Evolutionary conservation across 106 monocot genomes (phyloP), one percentile per base, ranked within the genome.

Genomic region (Apostasia shenzhenica): DNA sequence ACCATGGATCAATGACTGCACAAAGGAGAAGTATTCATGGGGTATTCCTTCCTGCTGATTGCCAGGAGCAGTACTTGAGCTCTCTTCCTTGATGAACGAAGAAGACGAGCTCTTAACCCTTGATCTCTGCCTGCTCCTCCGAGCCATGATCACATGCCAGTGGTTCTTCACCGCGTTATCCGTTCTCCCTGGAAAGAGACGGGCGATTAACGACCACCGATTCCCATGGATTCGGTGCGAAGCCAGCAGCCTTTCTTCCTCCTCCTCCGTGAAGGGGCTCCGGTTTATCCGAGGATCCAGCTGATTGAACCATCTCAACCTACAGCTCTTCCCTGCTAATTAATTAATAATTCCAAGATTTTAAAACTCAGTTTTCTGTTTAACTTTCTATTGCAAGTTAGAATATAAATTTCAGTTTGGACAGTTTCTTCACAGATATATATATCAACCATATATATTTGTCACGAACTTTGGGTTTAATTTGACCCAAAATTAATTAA

Each of bases 251-350:
- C 78, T 70, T 14, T 85, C 85, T 60, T 92, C 92, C 57, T 92
- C 92, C 55, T 92, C 88, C 45, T 83, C 77, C 5, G 85, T 86
- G 78, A 92, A 92, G 6, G 92, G 88, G 58, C 79, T 86, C 48
- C 88, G 72, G 69, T 88, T 88, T 57, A 92, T 92, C 61, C 85
- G 72, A 14, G 92, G 92, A 66, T 92, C 92, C 70, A 92, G 72
- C 63, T 92, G 92, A 56, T 92, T 92, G 81, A 88, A 88, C 92
- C 92, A 92, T 77, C 92, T 85, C 79, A 92, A 60, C 71, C 92
- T 78, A 67, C 92, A 92, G 54, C 92, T 92, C 72, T 92, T 92
- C 48, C 92, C 92, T 92, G 80, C 50, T 73, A 26, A 26, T 26
- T 26, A 26, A 26, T 26, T 26, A 26, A 26, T 26, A 26, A 26